Conservation (phyloP, 1,139 yeast genomes). For the Geotrichum histeridarum region DNA sequence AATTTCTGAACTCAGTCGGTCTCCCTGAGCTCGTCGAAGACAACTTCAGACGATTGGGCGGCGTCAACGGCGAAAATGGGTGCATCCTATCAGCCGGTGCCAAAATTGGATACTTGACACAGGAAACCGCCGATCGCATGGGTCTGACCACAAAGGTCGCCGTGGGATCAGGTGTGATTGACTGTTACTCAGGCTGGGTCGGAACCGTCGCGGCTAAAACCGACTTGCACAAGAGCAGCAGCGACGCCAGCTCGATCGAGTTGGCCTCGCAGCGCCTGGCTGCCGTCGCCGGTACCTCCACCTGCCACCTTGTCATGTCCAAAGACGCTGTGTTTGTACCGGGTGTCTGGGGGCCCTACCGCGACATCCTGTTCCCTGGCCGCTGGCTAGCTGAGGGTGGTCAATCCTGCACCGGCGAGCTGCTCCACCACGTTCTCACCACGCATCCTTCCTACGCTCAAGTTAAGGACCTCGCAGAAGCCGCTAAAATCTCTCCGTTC, state of each 20-base stretch:
- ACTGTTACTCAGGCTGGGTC: constrained; percentile 98
- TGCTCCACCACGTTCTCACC: constrained; percentile 81
- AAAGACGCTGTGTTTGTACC: constrained; percentile 81
- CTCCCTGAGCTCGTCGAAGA: constrained; percentile 73
- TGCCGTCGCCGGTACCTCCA: constrained; percentile 97
- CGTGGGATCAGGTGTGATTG: constrained; percentile 94
- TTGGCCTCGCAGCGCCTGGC: constrained; percentile 81
- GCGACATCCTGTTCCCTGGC: constrained; percentile 82
- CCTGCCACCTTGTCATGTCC: constrained; percentile 90
- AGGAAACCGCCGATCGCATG: constrained; percentile 68
- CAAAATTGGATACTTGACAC: constrained; percentile 64
- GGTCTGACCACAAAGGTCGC: constrained; percentile 75
- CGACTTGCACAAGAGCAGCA: constrained; percentile 22
- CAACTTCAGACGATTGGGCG: constrained; percentile 76
- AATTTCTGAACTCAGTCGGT: constrained; percentile 62
- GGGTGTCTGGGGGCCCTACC: constrained; percentile 98
- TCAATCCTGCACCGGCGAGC: constrained; percentile 93
- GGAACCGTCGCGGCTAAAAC: constrained; percentile 94
- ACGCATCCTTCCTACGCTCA: constrained; percentile 85
- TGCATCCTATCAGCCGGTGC: constrained; percentile 83
- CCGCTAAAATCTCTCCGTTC: constrained; percentile 62
- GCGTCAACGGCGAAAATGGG: constrained; percentile 69
- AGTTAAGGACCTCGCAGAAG: constrained; percentile 43
- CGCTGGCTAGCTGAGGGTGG: constrained; percentile 99
- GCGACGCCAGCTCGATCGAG: constrained; percentile 21